Evolutionary conservation across 2,329 filamentous ascomycete species (phyloP), one percentile per base, ranked within the genome.

Genomic region (Claviceps sp.): DNA sequence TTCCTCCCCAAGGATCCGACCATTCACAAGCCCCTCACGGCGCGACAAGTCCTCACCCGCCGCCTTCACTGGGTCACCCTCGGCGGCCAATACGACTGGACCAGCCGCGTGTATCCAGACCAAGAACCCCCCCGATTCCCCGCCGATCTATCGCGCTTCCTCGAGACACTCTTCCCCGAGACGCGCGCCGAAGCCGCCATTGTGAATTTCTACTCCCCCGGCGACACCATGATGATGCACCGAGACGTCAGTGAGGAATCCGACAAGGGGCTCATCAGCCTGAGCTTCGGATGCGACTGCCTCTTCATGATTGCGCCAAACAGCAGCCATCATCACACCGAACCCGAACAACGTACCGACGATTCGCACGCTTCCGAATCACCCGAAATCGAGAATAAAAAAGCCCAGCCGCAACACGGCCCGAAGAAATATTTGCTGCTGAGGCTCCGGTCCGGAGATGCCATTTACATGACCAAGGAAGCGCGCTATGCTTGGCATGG

Each of bases 61-160:
- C 90, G 87, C 55, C 77, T 97, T 24, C 88, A 91, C 59, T 98
- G 93, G 93, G 79, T 94, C 43, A 97, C 91, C 0, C 78, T 98
- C 2, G 93, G 93, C 48, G 91, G 89, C 0, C 93, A 97, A 66
- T 97, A 97, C 66, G 87, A 97, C 70, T 97, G 91, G 93, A 94
- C 89, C 0, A 79, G 81, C 52, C 90, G 95, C 58, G 71, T 79
- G 13, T 97, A 97, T 62, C 89, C 90, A 0, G 65, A 72, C 9
- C 74, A 76, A n/a, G 54, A 65, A 3, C 83, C 86, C 1, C 88
- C 88, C 0, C 61, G 70, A 0, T 96, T 96, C 59, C 90, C 91
- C 0, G 42, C 65, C 1, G 89, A 95, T 62, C 76, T 94, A 48
- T 80, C 81, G 4, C 65, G 63, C 1, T 77, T 95, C 7, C 70